Evolutionary conservation across 345 rosid species (phyloP), one percentile per base, ranked within the genome.

Genomic region (Boechera retrofracta): DNA sequence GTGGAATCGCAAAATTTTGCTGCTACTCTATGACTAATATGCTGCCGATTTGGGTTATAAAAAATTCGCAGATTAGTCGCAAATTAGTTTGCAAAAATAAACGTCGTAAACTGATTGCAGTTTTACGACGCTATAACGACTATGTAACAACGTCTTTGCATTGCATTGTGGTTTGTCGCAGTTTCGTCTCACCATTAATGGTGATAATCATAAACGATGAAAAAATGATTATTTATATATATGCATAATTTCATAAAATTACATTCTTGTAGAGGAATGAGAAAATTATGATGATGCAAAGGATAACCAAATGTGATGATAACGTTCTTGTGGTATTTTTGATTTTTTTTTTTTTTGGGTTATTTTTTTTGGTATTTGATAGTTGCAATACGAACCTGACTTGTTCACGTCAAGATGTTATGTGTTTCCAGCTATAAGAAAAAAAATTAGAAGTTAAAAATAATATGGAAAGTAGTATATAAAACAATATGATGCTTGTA

Each of bases 211-310:
- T 16, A 16, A 16, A 16, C 16, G 16, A 16, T 16, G 51, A 13
- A 47, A 15, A 47, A 15, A 18, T 16, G n/a, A 44, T 44, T 11
- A 13, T 4, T 11, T 44, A 38, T 38, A 1, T 11, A 44, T 21
- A 21, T 18, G 29, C 56, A 21, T 8, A 21, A 51, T 8, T 51
- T 24, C 52, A 47, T 15, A 47, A 47, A 26, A 41, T n/a, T 64
- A 64, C 41, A 28, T 18, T 4, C 68, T 28, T 64, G 67, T 62
- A 41, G 41, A 64, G 55, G 41, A 47, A 31, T 4, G 28, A 45
- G 69, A 5, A 45, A 29, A 64, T 5, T 10, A 31, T 5, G 55
- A 64, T 45, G 55, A 64, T 45, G 24, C 26, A 64, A 47, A 64
- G 28, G 9, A 64, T n/a, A 5, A 4, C 12, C 28, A 28, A 28